phyloP scores from a whole-genome alignment of 2,329 filamentous ascomycete species.

The Pestalotiopsis sp. region DNA sequence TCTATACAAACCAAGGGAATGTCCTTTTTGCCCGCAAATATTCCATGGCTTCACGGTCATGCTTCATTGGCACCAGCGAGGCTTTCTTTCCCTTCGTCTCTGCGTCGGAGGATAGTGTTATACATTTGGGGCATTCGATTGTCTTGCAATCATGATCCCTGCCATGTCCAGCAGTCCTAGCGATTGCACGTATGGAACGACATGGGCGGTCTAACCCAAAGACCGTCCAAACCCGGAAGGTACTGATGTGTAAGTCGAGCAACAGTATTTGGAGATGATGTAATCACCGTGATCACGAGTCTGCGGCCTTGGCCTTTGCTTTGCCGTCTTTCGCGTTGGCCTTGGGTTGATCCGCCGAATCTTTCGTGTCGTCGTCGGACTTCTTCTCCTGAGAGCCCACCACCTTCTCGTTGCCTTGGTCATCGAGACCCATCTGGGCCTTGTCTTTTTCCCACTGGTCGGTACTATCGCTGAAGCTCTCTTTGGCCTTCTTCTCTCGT shows the following conservation, averaged over 20 bases:
- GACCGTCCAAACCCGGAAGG: neutral
- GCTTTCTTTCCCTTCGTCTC: neutral
- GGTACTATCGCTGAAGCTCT: constrained; percentile 75
- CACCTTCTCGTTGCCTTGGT: constrained; percentile 54
- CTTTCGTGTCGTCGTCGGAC: neutral
- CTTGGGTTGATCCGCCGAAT: constrained; percentile 16
- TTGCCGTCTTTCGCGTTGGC: constrained; percentile 17
- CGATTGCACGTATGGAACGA: neutral
- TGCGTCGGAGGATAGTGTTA: neutral
- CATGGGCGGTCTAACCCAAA: neutral
- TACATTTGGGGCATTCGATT: neutral
- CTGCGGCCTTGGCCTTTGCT: constrained; percentile 1
- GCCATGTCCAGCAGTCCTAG: neutral
- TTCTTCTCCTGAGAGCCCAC: constrained; percentile 25
- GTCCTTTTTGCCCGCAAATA: neutral
- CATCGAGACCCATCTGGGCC: constrained; percentile 69
- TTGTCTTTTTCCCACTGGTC: constrained; percentile 92
- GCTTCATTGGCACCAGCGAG: neutral
- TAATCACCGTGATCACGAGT: neutral
- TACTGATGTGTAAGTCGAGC: neutral
- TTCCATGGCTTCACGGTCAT: neutral
- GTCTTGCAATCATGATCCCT: neutral
- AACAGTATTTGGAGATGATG: neutral
- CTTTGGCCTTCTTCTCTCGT: constrained; percentile 75
- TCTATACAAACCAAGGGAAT: neutral